These are phyloP conservation scores for Mrakiaceae sp. DNA, from an alignment of 1,284 basidiomycete species.

Conservation along the genomic window DNA sequence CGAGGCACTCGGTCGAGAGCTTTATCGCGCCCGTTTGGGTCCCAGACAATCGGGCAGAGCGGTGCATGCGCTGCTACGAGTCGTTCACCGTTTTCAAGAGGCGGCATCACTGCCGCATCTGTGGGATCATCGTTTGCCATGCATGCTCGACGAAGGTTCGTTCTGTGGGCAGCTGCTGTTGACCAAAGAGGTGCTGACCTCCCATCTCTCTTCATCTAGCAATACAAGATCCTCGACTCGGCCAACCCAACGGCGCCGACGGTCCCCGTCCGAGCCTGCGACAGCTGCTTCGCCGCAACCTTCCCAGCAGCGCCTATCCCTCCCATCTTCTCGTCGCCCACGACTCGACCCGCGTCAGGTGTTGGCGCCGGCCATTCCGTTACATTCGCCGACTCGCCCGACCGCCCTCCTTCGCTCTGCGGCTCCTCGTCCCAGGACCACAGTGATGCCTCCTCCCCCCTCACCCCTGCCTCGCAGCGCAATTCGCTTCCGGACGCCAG, in stretches of 20 bases:
- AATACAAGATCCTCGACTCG: constrained; percentile 60
- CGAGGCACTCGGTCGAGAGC: constrained; percentile 50
- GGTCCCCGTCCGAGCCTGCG: constrained; percentile 67
- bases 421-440: no score
- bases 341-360: no score
- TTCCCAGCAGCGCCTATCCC: constrained; percentile 35
- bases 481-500: no score
- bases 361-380: no score
- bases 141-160: constrained; percentile 65
- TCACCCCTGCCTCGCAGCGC: no score
- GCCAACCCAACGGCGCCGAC: constrained; percentile 28
- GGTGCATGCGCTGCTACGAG: constrained; percentile 70
- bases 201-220: constrained; percentile 38
- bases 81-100: constrained; percentile 69
- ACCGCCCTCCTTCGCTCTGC: no score
- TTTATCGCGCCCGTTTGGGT: constrained; percentile 89
- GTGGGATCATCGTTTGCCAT: constrained; percentile 75
- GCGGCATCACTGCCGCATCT: constrained; percentile 80
- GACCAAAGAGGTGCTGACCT: neutral
- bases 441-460: no score
- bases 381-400: no score
- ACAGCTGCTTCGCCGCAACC: constrained; percentile 71
- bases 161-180: neutral
- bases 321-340: neutral
- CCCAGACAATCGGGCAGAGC: constrained; percentile 65